Conservation (phyloP, 306 rosid genomes). For the Prunus davidiana region DNA sequence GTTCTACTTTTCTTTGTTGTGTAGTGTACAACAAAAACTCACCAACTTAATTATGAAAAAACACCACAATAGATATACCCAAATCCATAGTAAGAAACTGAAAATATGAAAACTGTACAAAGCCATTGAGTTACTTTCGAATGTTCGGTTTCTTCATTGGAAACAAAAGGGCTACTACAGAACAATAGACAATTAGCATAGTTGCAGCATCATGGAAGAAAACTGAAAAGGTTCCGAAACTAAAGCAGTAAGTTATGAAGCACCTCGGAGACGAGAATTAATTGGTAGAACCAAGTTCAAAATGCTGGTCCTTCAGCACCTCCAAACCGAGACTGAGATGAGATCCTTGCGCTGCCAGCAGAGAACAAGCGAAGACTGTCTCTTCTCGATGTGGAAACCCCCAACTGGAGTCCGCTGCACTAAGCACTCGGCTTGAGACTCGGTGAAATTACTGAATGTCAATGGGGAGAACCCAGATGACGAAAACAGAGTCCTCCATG, state of each 20-base stretch:
- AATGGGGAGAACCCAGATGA: slow-evolving; percentile 73
- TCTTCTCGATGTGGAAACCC: slow-evolving; percentile 79
- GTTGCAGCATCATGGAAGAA: slow-evolving; percentile 34
- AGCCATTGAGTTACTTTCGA: slow-evolving; percentile 47
- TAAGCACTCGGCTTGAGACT: slow-evolving; percentile 87
- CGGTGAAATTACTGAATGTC: slow-evolving; percentile 78
- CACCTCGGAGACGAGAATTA: slow-evolving; percentile 51
- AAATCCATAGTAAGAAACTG: slow-evolving; percentile 27
- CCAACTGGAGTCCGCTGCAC: slow-evolving; percentile 70
- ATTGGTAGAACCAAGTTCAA: slow-evolving; percentile 37
- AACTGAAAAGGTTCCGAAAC: slow-evolving; percentile 37
- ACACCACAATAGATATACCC: slow-evolving; percentile 24
- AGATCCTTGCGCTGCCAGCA: slow-evolving; percentile 86
- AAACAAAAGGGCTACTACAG: slow-evolving; percentile 63
- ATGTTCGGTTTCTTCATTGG: slow-evolving; percentile 50
- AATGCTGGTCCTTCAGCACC: slow-evolving; percentile 49
- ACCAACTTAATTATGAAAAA: slow-evolving; percentile 21
- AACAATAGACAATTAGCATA: slow-evolving; percentile 70
- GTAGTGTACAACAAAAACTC: slow-evolving; percentile 33
- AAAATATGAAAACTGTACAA: slow-evolving; percentile 42
- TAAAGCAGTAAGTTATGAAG: slow-evolving; percentile 44
- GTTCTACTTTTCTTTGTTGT: slow-evolving; percentile 20
- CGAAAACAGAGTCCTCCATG: slow-evolving; percentile 58
- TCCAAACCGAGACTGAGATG: slow-evolving; percentile 71
- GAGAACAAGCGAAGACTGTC: slow-evolving; percentile 67